Percentiles rank a stretch among this genome's conserved stretches.
phyloP scores from a whole-genome alignment of 169 alveolate species.

The Theileria annulata region DNA sequence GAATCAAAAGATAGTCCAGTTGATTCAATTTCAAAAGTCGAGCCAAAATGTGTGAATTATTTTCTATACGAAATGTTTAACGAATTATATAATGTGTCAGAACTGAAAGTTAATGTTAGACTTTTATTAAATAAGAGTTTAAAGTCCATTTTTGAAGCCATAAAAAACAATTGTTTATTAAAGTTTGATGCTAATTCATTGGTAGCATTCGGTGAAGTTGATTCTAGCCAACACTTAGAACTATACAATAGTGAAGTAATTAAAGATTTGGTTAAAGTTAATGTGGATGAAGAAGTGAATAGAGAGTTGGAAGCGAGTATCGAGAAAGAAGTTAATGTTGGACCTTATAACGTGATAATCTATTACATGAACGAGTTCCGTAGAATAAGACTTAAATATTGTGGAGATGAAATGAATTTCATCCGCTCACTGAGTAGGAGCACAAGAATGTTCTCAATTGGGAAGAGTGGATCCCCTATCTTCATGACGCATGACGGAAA shows the following conservation, averaged over 20 bases:
- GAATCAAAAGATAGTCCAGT: neutral
- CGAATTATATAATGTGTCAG: neutral
- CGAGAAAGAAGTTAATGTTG: conserved; percentile 7
- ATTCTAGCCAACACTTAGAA: no score
- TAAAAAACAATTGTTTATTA: no score
- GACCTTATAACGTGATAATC: conserved; percentile 19
- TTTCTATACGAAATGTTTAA: neutral
- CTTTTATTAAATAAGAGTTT: neutral
- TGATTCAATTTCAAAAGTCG: neutral
- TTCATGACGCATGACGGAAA: conserved; percentile 62
- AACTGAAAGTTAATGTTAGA: neutral
- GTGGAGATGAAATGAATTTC: conserved; percentile 55
- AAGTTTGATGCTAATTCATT: neutral
- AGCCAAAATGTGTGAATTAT: neutral
- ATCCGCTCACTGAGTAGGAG: conserved; percentile 53
- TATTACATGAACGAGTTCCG: conserved; percentile 49
- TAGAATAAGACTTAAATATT: conserved; percentile 31
- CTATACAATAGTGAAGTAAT: neutral
- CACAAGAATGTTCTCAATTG: conserved; percentile 30
- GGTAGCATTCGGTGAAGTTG: neutral
- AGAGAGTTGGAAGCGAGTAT: neutral
- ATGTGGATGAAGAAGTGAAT: neutral
- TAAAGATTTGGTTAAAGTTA: neutral
- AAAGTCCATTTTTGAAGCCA: neutral
- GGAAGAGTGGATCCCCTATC: conserved; percentile 67